Evolutionary conservation across 495 filamentous ascomycete genomes (phyloP), one percentile per base, ranked within the genome.

Genomic region (Annulohypoxylon moriforme): DNA sequence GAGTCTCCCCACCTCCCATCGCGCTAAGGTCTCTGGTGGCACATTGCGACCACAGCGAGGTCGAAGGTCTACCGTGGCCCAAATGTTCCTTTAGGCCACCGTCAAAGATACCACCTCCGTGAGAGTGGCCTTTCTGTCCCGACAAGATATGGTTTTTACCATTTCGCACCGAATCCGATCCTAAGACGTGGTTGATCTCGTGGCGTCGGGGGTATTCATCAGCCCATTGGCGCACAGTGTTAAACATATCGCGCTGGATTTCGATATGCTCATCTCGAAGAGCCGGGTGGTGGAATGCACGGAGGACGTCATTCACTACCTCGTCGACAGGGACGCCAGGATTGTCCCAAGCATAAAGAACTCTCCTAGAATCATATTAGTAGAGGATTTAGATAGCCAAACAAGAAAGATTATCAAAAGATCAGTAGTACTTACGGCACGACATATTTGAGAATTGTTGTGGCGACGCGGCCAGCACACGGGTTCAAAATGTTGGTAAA

Each of bases 401-500:
- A 1, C 14, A 25, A 24, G 42, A 14, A 20, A 50, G 16, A 14
- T 34, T 5, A 13, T 29, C 2, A 18, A n/a, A 16, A 53, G 40
- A 13, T 38, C 33, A 60, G 11, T 31, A 60, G 9, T 50, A 76
- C 84, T 69, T 80, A 86, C 67, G 95, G 94, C 2, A 94, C 91
- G 31, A 91, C 88, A 75, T 95, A 98, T 84, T 92, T 85, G 4
- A 98, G 80, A 57, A 97, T 91, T 0, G 87, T 88, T 1, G 91
- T 81, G 8, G 94, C 94, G 20, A 98, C 88, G 20, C 91, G 86
- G 11, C 95, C 95, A 2, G 94, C 94, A 52, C 93, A 93, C 31
- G 92, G 85, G 81, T 98, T 98, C 29, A 98, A 85, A 31, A 94
- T 84, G 80, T 98, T 97, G 69, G 92, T 92, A 75, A 98, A 98